Base-by-base conservation (phyloP, 306 rosid genomes). In the Coriaria nepalensis region DNA sequence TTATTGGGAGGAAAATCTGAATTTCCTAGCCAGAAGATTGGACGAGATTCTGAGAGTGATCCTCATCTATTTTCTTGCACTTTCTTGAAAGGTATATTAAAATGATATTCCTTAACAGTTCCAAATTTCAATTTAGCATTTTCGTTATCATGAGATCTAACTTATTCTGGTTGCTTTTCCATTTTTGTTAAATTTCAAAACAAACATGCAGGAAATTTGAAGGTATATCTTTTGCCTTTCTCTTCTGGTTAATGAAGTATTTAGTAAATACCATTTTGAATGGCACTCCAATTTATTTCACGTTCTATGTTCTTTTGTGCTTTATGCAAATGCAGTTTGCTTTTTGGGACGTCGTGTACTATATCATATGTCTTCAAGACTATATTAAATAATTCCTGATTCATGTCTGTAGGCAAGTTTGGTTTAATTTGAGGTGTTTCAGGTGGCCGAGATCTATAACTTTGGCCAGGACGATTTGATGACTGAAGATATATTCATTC, bases 381-480 rank as follows among this genome's bases (percentile, higher is more conserved):
- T 20, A 55, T 54, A 47, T 45, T 43, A 33, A 45, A 43, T 57
- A 6, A 15, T 49, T 36, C 9, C 60, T 51, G 38, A 49, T 39
- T 60, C 70, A 61, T 64, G 45, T 42, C 6, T 13, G 56, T 49
- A 47, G 20, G 37, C 1, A 20, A 20, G 29, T 20, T 45, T 57
- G 60, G 49, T 55, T 70, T 70, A 58, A 68, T 64, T 66, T 57
- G 40, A 62, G 60, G n/a, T 10, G 62, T 64, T 72, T 55, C 82
- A 92, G 98, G 96, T 77, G 66, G 68, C 44, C 10, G 98, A 92
- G 78, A 74, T 92, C 59, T 65, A 82, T 79, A 92, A 82, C 72
- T 92, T 92, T 66, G 73, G 80, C 67, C 98, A 92, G 71, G 98
- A 92, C 36, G 98, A 92, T 78, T 73, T 92, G 74, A 92, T 85